These are phyloP conservation scores for Didymella pomorum DNA, from an alignment of 2,329 filamentous ascomycete species.

Conservation along the genomic window DNA sequence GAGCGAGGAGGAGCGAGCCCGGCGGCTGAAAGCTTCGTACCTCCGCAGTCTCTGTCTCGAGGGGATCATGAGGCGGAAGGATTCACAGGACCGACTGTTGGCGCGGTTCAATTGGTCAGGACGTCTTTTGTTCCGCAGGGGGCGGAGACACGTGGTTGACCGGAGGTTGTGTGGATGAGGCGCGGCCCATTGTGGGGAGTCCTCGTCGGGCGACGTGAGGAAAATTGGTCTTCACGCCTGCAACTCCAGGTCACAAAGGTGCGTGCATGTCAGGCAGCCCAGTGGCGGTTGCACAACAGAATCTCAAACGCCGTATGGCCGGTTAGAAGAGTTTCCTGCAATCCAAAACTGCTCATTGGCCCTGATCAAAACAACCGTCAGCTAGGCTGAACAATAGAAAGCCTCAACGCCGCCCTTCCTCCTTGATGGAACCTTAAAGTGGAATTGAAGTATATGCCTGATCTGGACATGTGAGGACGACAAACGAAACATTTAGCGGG, in stretches of 20 bases:
- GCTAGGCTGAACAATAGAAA: neutral
- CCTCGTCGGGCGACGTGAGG: neutral
- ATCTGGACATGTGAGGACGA: neutral
- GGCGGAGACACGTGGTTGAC: conserved; percentile 3
- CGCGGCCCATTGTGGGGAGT: conserved; percentile 4
- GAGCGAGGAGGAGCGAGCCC: neutral
- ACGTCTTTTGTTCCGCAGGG: neutral
- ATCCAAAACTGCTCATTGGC: conserved; percentile 2
- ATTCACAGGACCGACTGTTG: neutral
- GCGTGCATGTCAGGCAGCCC: conserved; percentile 6
- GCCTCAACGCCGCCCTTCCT: neutral
- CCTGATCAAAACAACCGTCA: neutral
- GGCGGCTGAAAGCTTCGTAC: neutral
- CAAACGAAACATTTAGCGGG: neutral
- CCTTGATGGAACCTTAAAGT: neutral
- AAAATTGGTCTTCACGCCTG: conserved; percentile 3
- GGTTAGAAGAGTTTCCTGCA: neutral
- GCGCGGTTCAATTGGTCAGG: neutral
- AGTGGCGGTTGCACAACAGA: conserved; percentile 8
- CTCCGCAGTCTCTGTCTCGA: conserved; percentile 1
- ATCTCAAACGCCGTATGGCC: conserved; percentile 1
- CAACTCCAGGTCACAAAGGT: neutral
- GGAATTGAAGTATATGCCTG: neutral
- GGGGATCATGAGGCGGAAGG: neutral
- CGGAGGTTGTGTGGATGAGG: neutral